A percentile compares a stretch with the other conserved stretches of the same genome.
These are phyloP conservation scores for Stephanodiscus triporus DNA, from an alignment of 108 stramenopile species.

Conservation along the genomic window DNA sequence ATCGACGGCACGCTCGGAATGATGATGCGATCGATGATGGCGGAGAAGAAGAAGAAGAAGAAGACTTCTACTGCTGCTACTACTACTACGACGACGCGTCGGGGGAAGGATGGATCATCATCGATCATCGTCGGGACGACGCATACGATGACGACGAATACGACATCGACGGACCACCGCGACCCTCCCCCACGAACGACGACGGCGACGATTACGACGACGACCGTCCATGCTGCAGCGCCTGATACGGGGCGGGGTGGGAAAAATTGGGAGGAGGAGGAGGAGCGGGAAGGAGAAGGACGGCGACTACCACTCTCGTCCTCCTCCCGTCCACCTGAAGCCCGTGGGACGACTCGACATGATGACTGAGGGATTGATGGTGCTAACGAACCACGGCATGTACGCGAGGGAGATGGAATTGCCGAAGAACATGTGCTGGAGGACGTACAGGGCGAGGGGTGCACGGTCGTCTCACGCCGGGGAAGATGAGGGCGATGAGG, in stretches of 20 bases:
- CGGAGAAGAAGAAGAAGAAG: too few relatives aligned
- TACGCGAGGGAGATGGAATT: constrained; percentile 79
- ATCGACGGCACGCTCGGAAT: constrained; percentile 32
- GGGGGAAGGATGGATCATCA: too few relatives aligned
- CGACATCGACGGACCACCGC: too few relatives aligned
- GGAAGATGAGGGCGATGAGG: constrained; percentile 63
- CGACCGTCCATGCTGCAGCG: constrained; percentile 76
- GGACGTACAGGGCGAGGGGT: constrained; percentile 79
- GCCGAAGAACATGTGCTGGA: constrained; percentile 65
- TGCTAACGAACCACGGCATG: constrained; percentile 77
- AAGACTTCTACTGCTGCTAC: too few relatives aligned
- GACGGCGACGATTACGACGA: constrained; percentile 74
- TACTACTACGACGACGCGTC: too few relatives aligned
- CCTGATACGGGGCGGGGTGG: constrained; percentile 68
- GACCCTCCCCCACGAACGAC: background rate
- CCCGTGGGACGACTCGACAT: constrained; percentile 82
- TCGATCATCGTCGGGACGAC: too few relatives aligned
- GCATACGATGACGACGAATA: too few relatives aligned
- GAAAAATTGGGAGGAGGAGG: constrained; percentile 34
- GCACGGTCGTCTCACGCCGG: constrained; percentile 62
- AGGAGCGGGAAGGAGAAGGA: too few relatives aligned
- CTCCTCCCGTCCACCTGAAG: constrained; percentile 63
- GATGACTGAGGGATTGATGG: constrained; percentile 78
- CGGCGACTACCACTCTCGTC: too few relatives aligned
- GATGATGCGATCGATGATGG: too few relatives aligned